Evolutionary conservation across 768 basidiomycete genomes (phyloP).

Genomic region (Arthromyces matolae): DNA sequence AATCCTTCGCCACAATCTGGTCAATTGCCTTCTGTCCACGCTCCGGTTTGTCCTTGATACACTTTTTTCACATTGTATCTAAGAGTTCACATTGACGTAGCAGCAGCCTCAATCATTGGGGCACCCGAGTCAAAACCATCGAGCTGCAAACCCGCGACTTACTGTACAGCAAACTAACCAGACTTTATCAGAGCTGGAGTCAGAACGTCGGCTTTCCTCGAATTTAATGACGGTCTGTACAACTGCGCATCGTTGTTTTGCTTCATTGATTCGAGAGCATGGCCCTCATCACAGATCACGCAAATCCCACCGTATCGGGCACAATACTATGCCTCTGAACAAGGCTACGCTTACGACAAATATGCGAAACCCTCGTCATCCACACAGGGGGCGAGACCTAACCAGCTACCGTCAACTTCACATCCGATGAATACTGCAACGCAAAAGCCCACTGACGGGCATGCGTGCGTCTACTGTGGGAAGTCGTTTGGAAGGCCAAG

Average conservation of each 20-base stretch:
- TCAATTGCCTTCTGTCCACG: conserved; percentile 4
- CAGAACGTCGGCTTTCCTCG: conserved; percentile 16
- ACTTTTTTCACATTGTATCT: conserved; percentile 2
- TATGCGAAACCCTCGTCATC: conserved; percentile 4
- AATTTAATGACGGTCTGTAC: conserved; percentile 15
- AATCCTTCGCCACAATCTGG: not conserved
- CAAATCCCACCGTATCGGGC: no score
- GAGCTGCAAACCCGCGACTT: conserved; percentile 14
- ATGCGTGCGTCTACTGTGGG: conserved; percentile 20
- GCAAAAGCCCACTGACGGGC: conserved; percentile 15
- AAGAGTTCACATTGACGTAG: conserved; percentile 3
- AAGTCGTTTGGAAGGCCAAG: conserved; percentile 22
- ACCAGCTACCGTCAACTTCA: conserved; percentile 5
- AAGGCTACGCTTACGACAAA: no score
- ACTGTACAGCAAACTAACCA: conserved; percentile 22
- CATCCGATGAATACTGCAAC: conserved; percentile 2
- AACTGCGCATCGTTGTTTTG: no score
- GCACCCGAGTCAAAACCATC: conserved; percentile 9
- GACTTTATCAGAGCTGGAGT: conserved; percentile 19
- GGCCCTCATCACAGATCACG: no score
- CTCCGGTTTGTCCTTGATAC: conserved; percentile 11
- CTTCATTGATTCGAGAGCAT: no score
- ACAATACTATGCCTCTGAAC: no score
- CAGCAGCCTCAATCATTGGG: conserved; percentile 2
- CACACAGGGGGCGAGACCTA: conserved; percentile 4